Conservation (phyloP, 768 basidiomycete genomes). For the Heimioporus sp. region DNA sequence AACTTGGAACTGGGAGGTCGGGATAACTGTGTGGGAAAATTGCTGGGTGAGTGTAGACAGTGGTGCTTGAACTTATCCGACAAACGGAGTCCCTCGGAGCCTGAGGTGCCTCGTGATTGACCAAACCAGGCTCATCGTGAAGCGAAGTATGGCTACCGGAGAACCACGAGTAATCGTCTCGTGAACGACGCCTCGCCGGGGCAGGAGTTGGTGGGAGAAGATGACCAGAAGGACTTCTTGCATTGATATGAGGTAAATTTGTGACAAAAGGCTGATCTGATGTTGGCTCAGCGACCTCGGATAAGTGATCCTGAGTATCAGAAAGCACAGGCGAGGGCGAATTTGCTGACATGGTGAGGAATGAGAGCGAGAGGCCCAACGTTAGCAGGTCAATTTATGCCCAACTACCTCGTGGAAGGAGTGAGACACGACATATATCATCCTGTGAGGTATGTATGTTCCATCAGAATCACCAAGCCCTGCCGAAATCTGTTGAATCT, state of each 20-base stretch:
- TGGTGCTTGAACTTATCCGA: neutral
- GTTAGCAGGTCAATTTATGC: too few relatives aligned
- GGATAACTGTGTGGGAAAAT: neutral
- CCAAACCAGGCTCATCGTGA: constrained; percentile 14
- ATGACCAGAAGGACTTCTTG: constrained; percentile 17
- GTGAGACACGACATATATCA: too few relatives aligned
- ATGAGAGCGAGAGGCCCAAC: too few relatives aligned
- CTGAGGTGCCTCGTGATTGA: neutral
- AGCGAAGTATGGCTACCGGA: constrained; percentile 11
- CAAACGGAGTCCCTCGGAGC: neutral
- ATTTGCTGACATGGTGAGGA: neutral
- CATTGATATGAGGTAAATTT: constrained; percentile 1
- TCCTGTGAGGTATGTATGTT: too few relatives aligned
- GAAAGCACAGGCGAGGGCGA: constrained; percentile 4
- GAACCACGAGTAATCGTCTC: constrained; percentile 3
- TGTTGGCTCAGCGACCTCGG: neutral
- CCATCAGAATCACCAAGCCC: too few relatives aligned
- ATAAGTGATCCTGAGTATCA: neutral
- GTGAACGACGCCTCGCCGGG: constrained; percentile 10
- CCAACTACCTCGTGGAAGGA: too few relatives aligned
- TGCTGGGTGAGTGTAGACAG: neutral
- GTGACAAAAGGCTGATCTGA: constrained; percentile 6
- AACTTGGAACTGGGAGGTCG: too few relatives aligned
- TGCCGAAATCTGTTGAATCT: too few relatives aligned
- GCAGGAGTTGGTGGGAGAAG: constrained; percentile 12